These are phyloP conservation scores for Venturia pyrina DNA, from an alignment of 2,329 filamentous ascomycete species.

Conservation along the genomic window DNA sequence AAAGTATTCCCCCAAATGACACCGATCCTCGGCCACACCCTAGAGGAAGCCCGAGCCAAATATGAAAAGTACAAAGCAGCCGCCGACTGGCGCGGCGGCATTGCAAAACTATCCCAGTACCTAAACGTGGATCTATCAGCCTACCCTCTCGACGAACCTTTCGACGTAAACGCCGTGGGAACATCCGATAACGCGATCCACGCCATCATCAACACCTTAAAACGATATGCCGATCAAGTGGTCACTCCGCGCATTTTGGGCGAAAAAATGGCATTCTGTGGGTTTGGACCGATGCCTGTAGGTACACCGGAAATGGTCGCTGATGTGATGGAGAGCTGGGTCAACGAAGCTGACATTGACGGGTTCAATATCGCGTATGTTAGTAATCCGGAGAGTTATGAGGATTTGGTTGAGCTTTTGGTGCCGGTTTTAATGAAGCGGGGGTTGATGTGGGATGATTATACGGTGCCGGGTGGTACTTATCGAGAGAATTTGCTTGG, in stretches of 20 bases:
- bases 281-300: constrained; percentile 22
- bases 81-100: constrained; percentile 42
- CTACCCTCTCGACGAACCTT: constrained; percentile 48
- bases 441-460: constrained; percentile 42
- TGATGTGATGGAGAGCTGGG: constrained; percentile 1
- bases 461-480: constrained; percentile 41
- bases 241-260: constrained; percentile 22
- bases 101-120: constrained; percentile 48
- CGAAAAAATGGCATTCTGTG: constrained; percentile 21
- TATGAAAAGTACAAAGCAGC: constrained; percentile 42
- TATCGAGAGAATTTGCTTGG: constrained; percentile 47
- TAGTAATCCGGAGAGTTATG: constrained; percentile 51
- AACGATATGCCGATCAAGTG: neutral
- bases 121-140: constrained; percentile 50
- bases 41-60: constrained; percentile 42
- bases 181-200: constrained; percentile 26
- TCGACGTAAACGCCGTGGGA: constrained; percentile 35
- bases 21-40: constrained; percentile 25
- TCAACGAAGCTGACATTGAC: neutral
- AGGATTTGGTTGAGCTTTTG: constrained; percentile 51
- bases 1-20: constrained; percentile 38
- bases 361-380: constrained; percentile 37
- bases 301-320: constrained; percentile 24
- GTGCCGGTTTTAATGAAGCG: constrained; percentile 50
- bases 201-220: constrained; percentile 19